These are phyloP conservation scores for Serendipita sp. DNA, from an alignment of 1,284 basidiomycete species.

Conservation along the genomic window DNA sequence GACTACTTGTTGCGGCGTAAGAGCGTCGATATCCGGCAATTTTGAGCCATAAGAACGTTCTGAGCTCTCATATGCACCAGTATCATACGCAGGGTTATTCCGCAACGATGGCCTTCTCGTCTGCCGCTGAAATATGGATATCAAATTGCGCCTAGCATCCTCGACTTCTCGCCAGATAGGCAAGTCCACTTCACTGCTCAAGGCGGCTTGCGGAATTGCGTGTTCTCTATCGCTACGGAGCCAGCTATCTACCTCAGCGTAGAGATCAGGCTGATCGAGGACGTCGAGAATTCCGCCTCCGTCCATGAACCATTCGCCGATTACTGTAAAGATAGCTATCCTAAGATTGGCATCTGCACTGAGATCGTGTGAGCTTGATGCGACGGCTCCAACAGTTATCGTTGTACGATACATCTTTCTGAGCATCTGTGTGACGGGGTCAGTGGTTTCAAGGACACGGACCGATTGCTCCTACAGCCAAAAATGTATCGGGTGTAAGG, in stretches of 20 bases:
- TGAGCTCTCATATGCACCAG: conserved; percentile 12
- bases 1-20: conserved; percentile 52
- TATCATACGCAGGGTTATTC: neutral
- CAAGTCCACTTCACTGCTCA: conserved; percentile 26
- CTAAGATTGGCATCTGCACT: conserved; percentile 23
- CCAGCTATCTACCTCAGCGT: conserved; percentile 41
- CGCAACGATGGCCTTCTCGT: conserved; percentile 37
- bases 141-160: conserved; percentile 29
- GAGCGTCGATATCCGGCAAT: conserved; percentile 51
- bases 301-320: conserved; percentile 52
- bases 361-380: conserved; percentile 11
- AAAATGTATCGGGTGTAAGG: conserved; percentile 60
- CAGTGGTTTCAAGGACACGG: conserved; percentile 9
- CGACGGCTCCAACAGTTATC: conserved; percentile 22
- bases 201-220: conserved; percentile 31
- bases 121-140: conserved; percentile 37
- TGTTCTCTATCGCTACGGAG: conserved; percentile 27
- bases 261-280: conserved; percentile 52
- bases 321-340: conserved; percentile 44
- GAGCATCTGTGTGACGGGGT: conserved; percentile 35
- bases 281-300: conserved; percentile 64
- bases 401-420: conserved; percentile 52
- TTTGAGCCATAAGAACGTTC: conserved; percentile 35
- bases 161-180: conserved; percentile 34
- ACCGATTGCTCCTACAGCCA: conserved; percentile 48